phyloP scores from a whole-genome alignment of 106 monocot species.

The Allium cepa region DNA sequence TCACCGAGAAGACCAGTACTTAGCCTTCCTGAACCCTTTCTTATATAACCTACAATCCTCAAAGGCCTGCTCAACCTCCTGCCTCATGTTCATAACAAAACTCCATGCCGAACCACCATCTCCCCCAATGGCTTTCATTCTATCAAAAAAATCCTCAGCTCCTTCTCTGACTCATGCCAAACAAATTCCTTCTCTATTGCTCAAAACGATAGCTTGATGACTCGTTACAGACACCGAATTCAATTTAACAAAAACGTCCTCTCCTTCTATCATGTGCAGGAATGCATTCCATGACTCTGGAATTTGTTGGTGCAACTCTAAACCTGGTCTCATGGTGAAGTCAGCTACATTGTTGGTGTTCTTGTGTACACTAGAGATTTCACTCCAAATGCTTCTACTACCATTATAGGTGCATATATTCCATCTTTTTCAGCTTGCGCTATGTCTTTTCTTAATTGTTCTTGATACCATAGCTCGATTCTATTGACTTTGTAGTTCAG shows the following conservation, averaged over 20 bases:
- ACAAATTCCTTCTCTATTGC: conserved; percentile 66
- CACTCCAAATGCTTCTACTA: conserved; percentile 77
- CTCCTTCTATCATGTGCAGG: conserved; percentile 67
- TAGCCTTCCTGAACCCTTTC: conserved; percentile 42
- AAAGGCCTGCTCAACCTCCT: conserved; percentile 33
- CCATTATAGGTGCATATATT: conserved; percentile 66
- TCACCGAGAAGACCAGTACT: conserved; percentile 19
- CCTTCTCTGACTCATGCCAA: conserved; percentile 38
- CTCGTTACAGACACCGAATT: conserved; percentile 10
- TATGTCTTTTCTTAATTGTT: conserved; percentile 77
- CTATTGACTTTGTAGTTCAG: conserved; percentile 15
- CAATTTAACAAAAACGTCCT: conserved; percentile 54
- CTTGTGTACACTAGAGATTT: conserved; percentile 86
- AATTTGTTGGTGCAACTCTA: conserved; percentile 47
- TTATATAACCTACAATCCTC: conserved; percentile 20
- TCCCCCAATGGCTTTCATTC: conserved; percentile 38
- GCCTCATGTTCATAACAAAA: conserved; percentile 48
- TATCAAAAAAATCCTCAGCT: conserved; percentile 13
- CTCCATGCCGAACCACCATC: conserved; percentile 38
- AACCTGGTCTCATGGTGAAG: conserved; percentile 69
- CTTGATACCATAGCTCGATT: conserved; percentile 84
- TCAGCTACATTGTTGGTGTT: conserved; percentile 94
- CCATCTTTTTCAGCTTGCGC: conserved; percentile 50
- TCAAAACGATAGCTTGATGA: conserved; percentile 57
- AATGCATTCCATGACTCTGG: conserved; percentile 72